Percentiles rank a stretch among this genome's conserved stretches.
These are phyloP conservation scores for Ceriops tagal DNA, from an alignment of 345 rosid species.

Conservation along the genomic window DNA sequence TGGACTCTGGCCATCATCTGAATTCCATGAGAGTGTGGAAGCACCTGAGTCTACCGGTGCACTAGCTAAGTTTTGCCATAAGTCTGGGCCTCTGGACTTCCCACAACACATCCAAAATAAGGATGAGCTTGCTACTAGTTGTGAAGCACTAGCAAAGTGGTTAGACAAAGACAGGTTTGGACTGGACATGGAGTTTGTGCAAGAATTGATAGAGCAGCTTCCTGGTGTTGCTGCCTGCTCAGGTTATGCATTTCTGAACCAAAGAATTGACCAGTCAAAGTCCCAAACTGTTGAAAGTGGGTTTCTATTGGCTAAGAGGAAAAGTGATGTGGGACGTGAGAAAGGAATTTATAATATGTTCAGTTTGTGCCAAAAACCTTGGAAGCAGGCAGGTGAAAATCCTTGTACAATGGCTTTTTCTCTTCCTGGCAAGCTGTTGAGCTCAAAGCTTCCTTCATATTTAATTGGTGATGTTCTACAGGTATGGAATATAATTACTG, in stretches of 20 bases:
- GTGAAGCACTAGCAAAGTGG: slow-evolving; percentile 29
- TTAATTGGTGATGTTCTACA: slow-evolving; percentile 36
- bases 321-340: slow-evolving; percentile 16
- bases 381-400: slow-evolving; percentile 10
- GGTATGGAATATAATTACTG: slow-evolving; percentile 25
- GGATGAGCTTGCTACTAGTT: slow-evolving; percentile 24
- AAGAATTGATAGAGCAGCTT: slow-evolving; percentile 36
- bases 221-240: slow-evolving; percentile 26
- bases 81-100: slow-evolving; percentile 9
- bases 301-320: slow-evolving; percentile 25
- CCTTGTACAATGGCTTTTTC: slow-evolving; percentile 9
- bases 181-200: slow-evolving; percentile 34
- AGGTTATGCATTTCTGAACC: slow-evolving; percentile 23
- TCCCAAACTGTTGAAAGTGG: slow-evolving; percentile 27
- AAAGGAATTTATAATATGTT: slow-evolving; percentile 16
- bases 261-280: slow-evolving; percentile 19
- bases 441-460: slow-evolving; percentile 28
- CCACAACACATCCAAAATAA: slow-evolving; percentile 11
- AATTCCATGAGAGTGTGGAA: slow-evolving; percentile 7
- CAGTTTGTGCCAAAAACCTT: slow-evolving; percentile 6
- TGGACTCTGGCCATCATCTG: slow-evolving; percentile 24
- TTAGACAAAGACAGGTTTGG: slow-evolving; percentile 40
- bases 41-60: slow-evolving; percentile 12
- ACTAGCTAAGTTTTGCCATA: slow-evolving; percentile 30
- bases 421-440: slow-evolving; percentile 28